Conservation (phyloP, 225 moss, liverwort and hornwort genomes). For the Physcomitrellopsis africana region DNA sequence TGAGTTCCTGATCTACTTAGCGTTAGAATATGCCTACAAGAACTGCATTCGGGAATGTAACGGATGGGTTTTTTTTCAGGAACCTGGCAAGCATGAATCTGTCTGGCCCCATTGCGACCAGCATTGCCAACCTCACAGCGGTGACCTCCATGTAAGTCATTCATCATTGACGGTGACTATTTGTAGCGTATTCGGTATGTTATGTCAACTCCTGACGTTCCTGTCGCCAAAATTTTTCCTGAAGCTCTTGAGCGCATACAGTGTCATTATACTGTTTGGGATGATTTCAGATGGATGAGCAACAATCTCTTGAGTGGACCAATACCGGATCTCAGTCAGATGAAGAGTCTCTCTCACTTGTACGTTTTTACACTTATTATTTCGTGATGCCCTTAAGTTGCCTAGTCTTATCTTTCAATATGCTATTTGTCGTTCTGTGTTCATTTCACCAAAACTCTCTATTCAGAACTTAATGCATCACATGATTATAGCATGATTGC, state of each 20-base stretch:
- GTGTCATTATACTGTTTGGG: conserved; percentile 1
- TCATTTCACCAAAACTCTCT: not conserved
- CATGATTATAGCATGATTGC: not conserved
- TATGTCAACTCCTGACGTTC: not conserved
- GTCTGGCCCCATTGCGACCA: conserved; percentile 45
- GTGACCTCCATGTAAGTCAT: conserved; percentile 48
- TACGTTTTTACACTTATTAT: conserved; percentile 26
- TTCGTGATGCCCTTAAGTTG: not conserved
- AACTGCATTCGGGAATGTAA: not conserved
- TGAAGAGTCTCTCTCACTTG: conserved; percentile 49
- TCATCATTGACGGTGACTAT: not conserved
- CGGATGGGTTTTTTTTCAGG: conserved; percentile 28
- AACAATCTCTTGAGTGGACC: conserved; percentile 50
- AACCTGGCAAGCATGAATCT: conserved; percentile 51
- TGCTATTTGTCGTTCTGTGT: not conserved
- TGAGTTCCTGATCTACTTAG: not conserved
- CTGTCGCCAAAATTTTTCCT: not conserved
- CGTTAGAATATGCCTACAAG: too few relatives aligned
- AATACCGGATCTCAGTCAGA: conserved; percentile 51
- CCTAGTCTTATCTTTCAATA: not conserved
- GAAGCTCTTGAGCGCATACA: conserved; percentile 9
- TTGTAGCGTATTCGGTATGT: not conserved
- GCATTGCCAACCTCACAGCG: conserved; percentile 50
- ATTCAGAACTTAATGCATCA: not conserved
- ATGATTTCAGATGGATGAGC: conserved; percentile 42